phyloP scores from a whole-genome alignment of 352 stramenopile genomes.

The Pythium chondricola region DNA sequence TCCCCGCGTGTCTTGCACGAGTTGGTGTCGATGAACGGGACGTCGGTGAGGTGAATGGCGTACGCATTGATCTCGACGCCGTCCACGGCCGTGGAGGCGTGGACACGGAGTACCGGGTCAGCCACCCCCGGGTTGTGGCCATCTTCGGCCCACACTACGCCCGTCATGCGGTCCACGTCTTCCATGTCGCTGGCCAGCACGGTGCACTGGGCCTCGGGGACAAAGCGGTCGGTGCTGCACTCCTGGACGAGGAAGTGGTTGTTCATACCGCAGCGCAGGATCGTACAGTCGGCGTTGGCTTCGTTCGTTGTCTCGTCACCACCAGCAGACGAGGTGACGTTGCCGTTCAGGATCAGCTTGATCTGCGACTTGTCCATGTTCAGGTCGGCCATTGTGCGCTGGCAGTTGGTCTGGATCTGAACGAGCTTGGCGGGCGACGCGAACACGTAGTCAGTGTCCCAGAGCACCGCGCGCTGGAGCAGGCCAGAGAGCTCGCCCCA shows the following conservation, averaged over 20 bases:
- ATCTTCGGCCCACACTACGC: slow-evolving; percentile 61
- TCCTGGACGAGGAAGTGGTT: slow-evolving; percentile 35
- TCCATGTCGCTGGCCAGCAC: slow-evolving; percentile 31
- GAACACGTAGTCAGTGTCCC: slow-evolving; percentile 64
- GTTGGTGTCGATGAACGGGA: slow-evolving; percentile 31
- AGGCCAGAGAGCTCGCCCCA: slow-evolving; percentile 45
- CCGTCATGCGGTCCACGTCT: slow-evolving; percentile 17
- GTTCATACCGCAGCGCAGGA: slow-evolving; percentile 37
- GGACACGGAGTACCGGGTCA: slow-evolving; percentile 41
- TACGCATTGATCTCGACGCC: slow-evolving; percentile 30
- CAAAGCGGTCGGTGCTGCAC: slow-evolving; percentile 30
- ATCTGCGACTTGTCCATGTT: slow-evolving; percentile 38
- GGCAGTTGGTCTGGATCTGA: slow-evolving; percentile 56
- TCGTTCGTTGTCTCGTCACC: too few species aligned
- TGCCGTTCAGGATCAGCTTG: too few species aligned
- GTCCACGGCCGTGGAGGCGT: slow-evolving; percentile 19
- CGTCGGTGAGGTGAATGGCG: slow-evolving; percentile 49
- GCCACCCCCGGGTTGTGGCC: slow-evolving; percentile 41
- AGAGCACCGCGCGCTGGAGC: slow-evolving; percentile 65
- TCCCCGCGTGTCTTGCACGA: slow-evolving; percentile 44
- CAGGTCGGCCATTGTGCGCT: slow-evolving; percentile 52
- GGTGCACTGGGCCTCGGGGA: slow-evolving; percentile 34
- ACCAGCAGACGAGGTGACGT: too few species aligned
- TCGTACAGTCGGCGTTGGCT: slow-evolving; percentile 13
- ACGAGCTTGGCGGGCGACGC: slow-evolving; percentile 27